Evolutionary conservation across 2,329 filamentous ascomycete genomes (phyloP).

Genomic region (Epichloe coenophiala): DNA sequence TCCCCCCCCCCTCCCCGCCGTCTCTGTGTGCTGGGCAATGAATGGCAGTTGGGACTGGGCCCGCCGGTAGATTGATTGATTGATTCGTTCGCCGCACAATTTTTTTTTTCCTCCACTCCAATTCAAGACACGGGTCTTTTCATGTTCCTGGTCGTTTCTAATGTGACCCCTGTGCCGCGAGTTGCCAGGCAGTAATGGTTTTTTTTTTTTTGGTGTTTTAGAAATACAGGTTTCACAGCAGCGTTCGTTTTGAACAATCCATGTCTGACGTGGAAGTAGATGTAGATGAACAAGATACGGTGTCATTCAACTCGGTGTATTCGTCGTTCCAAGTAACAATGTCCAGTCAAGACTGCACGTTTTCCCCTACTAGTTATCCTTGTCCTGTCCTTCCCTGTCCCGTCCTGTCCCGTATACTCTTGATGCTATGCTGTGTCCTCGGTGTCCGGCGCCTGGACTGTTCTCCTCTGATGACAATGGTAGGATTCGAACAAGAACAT

Average conservation of each 20-base stretch:
- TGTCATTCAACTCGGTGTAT: no score
- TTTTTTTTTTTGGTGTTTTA: no score
- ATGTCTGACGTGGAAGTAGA: no score
- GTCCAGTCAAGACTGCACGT: no score
- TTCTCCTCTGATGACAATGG: neutral
- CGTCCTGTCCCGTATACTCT: neutral
- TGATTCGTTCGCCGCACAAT: neutral
- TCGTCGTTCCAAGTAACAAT: no score
- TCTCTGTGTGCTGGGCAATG: no score
- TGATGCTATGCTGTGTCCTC: neutral
- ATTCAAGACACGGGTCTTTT: neutral
- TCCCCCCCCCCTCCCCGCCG: no score
- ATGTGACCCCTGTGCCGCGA: neutral
- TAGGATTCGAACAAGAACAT: neutral
- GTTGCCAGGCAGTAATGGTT: neutral
- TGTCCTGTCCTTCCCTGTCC: neutral
- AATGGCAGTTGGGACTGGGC: no score
- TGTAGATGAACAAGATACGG: no score
- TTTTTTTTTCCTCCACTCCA: neutral
- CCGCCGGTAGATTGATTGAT: neutral
- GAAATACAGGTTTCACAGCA: no score
- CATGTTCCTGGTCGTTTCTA: neutral
- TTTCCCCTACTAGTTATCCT: no score
- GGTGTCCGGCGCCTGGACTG: neutral
- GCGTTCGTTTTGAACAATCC: no score